Evolutionary conservation across 331 rosid genomes (phyloP).

Genomic region (Arachis monticola): DNA sequence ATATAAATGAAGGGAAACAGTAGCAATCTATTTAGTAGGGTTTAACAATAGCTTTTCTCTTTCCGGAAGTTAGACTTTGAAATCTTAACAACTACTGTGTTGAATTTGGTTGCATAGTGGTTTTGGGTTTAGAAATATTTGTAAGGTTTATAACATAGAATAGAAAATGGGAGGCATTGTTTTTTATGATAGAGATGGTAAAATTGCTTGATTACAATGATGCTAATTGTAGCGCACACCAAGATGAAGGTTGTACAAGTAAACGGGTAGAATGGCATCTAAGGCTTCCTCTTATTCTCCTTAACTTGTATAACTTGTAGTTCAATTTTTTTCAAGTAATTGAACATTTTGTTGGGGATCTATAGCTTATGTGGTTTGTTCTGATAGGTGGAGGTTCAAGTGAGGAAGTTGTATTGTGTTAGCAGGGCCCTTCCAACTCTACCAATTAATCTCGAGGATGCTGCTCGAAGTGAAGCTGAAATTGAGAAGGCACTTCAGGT

Average conservation of each 20-base stretch:
- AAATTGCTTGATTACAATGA: not conserved
- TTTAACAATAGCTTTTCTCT: not conserved
- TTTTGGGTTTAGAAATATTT: too few relatives aligned
- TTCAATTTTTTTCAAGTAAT: not conserved
- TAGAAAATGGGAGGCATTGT: too few relatives aligned
- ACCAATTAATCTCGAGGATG: too few relatives aligned
- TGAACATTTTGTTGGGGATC: not conserved
- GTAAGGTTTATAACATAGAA: not conserved
- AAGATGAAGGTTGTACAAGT: not conserved
- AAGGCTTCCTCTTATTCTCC: not conserved
- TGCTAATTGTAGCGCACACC: not conserved
- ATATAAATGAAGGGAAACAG: too few relatives aligned
- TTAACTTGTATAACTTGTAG: not conserved
- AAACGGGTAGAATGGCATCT: not conserved
- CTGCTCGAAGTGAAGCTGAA: too few relatives aligned
- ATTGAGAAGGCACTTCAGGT: too few relatives aligned
- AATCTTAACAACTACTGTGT: too few relatives aligned
- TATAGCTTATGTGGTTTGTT: not conserved
- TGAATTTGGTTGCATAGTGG: not conserved
- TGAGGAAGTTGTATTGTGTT: too few relatives aligned
- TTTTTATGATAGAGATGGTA: not conserved
- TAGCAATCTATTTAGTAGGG: not conserved
- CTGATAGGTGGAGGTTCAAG: constrained; percentile 49
- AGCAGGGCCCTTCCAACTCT: too few relatives aligned
- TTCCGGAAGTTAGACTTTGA: too few relatives aligned